Conservation (phyloP, 2,329 filamentous ascomycete genomes). For the Lecanicillium sp. region DNA sequence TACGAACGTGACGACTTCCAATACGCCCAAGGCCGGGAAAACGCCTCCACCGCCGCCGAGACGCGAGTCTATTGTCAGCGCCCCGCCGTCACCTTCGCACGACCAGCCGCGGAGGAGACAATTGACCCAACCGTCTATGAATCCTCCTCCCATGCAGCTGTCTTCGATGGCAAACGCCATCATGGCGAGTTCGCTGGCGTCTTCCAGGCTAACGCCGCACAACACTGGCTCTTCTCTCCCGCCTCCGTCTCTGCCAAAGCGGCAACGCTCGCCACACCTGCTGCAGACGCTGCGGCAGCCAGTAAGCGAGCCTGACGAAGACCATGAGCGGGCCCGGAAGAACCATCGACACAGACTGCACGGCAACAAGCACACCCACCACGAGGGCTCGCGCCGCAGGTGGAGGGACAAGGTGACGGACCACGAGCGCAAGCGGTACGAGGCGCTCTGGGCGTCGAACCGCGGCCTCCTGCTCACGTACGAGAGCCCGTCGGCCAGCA, state of each 20-base stretch:
- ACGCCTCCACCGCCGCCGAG: slow-evolving; percentile 17
- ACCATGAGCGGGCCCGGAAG: slow-evolving; percentile 46
- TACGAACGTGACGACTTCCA: slow-evolving; percentile 7
- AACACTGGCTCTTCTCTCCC: slow-evolving; percentile 31
- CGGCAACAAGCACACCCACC: slow-evolving; percentile 60
- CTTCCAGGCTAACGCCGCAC: slow-evolving; percentile 46
- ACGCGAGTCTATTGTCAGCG: slow-evolving; percentile 20
- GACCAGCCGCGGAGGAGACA: slow-evolving; percentile 24
- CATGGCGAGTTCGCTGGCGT: slow-evolving; percentile 66
- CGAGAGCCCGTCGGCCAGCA: slow-evolving; percentile 15
- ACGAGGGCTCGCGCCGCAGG: slow-evolving; percentile 67
- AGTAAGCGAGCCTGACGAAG: slow-evolving; percentile 45
- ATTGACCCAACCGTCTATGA: slow-evolving; percentile 24
- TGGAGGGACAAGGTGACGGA: slow-evolving; percentile 72
- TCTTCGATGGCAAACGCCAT: slow-evolving; percentile 68
- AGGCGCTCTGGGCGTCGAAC: slow-evolving; percentile 81
- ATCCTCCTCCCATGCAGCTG: slow-evolving; percentile 41
- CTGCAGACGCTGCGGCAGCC: slow-evolving; percentile 61
- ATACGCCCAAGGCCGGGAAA: slow-evolving; percentile 9
- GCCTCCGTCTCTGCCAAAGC: slow-evolving; percentile 32
- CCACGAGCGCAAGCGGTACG: slow-evolving; percentile 71
- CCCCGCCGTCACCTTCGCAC: slow-evolving; percentile 33
- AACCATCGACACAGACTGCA: slow-evolving; percentile 48
- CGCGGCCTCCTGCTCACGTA: slow-evolving; percentile 48
- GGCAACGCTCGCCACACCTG: slow-evolving; percentile 47